phyloP scores from a whole-genome alignment of 2,329 filamentous ascomycete species.

The Cytospora paraplurivora region DNA sequence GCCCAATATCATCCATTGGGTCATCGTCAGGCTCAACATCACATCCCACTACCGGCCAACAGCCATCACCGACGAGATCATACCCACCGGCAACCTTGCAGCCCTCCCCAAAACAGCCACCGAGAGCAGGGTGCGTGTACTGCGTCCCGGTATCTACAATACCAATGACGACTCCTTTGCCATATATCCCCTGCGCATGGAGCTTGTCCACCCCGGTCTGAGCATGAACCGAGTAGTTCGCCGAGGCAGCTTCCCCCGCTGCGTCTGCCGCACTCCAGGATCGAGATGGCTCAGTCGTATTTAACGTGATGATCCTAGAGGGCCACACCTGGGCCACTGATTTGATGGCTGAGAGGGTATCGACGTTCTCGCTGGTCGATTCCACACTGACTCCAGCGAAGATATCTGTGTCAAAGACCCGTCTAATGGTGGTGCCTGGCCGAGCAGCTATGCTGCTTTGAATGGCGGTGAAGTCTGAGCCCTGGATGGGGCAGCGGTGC shows the following conservation, averaged over 20 bases:
- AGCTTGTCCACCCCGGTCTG: slow-evolving; percentile 32
- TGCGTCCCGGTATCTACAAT: slow-evolving; percentile 32
- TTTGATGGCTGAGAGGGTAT: slow-evolving; percentile 12
- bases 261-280: slow-evolving; percentile 17
- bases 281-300: slow-evolving; percentile 9
- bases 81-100: slow-evolving; percentile 27
- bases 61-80: slow-evolving; percentile 26
- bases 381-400: slow-evolving; percentile 26
- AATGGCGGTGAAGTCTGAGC: slow-evolving; percentile 10
- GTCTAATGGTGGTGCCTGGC: slow-evolving; percentile 11
- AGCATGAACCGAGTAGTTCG: slow-evolving; percentile 32
- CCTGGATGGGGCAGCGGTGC: not conserved
- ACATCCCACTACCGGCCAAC: slow-evolving; percentile 22
- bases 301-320: slow-evolving; percentile 17
- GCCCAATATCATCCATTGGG: slow-evolving; percentile 40
- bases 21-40: slow-evolving; percentile 39
- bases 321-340: slow-evolving; percentile 22
- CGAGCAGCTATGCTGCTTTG: slow-evolving; percentile 15
- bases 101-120: slow-evolving; percentile 24
- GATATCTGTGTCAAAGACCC: slow-evolving; percentile 22
- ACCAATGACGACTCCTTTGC: slow-evolving; percentile 30
- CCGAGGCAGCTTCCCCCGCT: slow-evolving; percentile 17
- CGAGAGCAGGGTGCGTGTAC: slow-evolving; percentile 32
- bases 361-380: slow-evolving; percentile 16
- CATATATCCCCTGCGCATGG: slow-evolving; percentile 28